Percentiles rank a stretch among this genome's conserved stretches.
Conservation (phyloP, 1,284 basidiomycete species). For the Ganoderma sinense region DNA sequence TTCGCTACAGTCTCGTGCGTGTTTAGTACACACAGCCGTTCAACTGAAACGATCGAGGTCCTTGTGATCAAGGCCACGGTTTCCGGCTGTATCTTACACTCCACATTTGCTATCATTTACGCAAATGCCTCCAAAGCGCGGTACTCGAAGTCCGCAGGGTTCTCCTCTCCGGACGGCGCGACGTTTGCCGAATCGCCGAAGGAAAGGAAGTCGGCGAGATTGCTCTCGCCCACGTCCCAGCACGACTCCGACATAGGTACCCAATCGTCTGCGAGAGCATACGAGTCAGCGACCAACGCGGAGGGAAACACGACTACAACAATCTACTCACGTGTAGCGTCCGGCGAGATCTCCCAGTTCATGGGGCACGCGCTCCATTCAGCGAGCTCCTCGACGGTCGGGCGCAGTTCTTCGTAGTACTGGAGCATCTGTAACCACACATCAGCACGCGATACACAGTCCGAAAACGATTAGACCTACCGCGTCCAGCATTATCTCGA, state of each 20-base stretch:
- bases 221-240: neutral
- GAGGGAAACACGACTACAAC: neutral
- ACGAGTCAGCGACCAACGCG: neutral
- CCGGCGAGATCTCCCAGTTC: neutral
- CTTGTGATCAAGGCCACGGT: too few relatives aligned
- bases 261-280: neutral
- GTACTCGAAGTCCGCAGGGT: conserved; percentile 2
- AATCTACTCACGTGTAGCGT: neutral
- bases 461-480: neutral
- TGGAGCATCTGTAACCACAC: conserved; percentile 27
- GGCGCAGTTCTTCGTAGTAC: conserved; percentile 23
- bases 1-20: too few relatives aligned
- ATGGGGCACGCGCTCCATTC: neutral
- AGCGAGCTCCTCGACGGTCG: conserved; percentile 16
- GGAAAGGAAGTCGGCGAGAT: neutral
- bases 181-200: neutral
- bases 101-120: neutral
- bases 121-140: neutral
- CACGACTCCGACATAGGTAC: neutral
- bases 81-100: too few relatives aligned
- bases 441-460: neutral
- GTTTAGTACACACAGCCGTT: too few relatives aligned
- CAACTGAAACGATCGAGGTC: too few relatives aligned
- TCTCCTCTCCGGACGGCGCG: neutral
- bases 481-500: conserved; percentile 8